These are phyloP conservation scores for Trypanosoma avium DNA, from an alignment of 208 protist species.

Conservation along the genomic window DNA sequence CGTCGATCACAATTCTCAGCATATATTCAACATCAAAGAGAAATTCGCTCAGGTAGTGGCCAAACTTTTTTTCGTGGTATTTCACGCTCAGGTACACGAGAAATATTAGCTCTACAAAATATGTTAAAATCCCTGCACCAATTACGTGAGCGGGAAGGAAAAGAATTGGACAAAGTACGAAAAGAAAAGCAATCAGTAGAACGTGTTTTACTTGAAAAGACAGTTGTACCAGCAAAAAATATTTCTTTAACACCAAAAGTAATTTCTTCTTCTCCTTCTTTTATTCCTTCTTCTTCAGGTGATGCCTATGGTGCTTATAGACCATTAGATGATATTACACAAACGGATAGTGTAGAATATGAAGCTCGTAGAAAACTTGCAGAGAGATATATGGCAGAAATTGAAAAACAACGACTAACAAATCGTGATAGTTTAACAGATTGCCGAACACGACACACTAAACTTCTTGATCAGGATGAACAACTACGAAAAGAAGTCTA, in stretches of 20 bases:
- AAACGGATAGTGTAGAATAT: slow-evolving; percentile 16
- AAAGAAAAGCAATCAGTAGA: slow-evolving; percentile 29
- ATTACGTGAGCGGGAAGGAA: slow-evolving; percentile 10
- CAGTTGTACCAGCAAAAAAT: slow-evolving; percentile 21
- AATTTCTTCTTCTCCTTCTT: background rate
- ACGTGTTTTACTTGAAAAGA: slow-evolving; percentile 31
- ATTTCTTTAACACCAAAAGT: slow-evolving; percentile 19
- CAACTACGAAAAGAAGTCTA: slow-evolving; percentile 40
- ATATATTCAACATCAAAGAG: slow-evolving; percentile 33
- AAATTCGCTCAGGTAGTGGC: slow-evolving; percentile 29
- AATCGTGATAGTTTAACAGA: slow-evolving; percentile 16
- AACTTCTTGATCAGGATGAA: slow-evolving; percentile 28
- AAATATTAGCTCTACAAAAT: slow-evolving; percentile 52
- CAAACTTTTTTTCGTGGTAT: slow-evolving; percentile 46
- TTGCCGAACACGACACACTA: slow-evolving; percentile 21
- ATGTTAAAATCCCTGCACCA: slow-evolving; percentile 36
- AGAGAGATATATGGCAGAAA: slow-evolving; percentile 30
- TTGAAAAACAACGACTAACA: slow-evolving; percentile 20
- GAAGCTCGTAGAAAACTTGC: slow-evolving; percentile 33
- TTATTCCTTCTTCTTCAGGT: background rate
- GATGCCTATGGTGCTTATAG: background rate
- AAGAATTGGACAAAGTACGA: slow-evolving; percentile 3
- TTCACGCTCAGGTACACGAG: slow-evolving; percentile 47
- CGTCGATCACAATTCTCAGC: slow-evolving; percentile 36
- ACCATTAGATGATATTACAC: background rate